Evolutionary conservation across 2,329 filamentous ascomycete species (phyloP), one percentile per base, ranked within the genome.

Genomic region (Dactylellina sp.): DNA sequence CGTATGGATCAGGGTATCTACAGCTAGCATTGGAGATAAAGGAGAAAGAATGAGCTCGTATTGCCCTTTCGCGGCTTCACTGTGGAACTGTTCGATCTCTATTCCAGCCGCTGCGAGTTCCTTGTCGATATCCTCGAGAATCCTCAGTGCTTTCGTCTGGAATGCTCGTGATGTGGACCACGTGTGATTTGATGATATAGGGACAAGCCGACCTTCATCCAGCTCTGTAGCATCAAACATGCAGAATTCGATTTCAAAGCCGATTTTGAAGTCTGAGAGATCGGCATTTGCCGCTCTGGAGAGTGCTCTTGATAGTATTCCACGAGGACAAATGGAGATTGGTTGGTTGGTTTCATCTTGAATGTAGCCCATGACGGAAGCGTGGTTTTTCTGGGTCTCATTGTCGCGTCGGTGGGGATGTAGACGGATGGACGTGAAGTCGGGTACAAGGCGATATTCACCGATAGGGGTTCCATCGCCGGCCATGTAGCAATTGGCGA

Each of bases 231-330:
- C 84, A 42, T 84, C 84, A 76, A 94, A 83, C 76, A 96, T 88
- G 0, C 91, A 84, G 7, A 95, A 86, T 80, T 96, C 92, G 42
- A 96, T 87, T 80, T 96, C 92, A 76, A 95, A 96, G 0, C 92
- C 92, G 14, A 92, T 81, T 0, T 89, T 83, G 52, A 93, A 87
- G 1, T 71, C 42, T 84, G 81, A 1, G 25, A 92, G 82, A 0
- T 84, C 83, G 39, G 86, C 82, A 1, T 81, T 77, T 9, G 84
- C 81, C 0, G 90, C 85, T 4, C 82, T 81, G 0, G 84, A 82
- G 0, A 89, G 79, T 0, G 88, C 83, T 1, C 81, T 83, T 61
- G 86, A 82, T 61, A 96, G 82, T 64, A 89, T 79, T 44, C 87
- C 83, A 62, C 91, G 85, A 0, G 92, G 91, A 77, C 91, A 96